Base-by-base conservation (phyloP, 2,329 filamentous ascomycete species). In the Dothideomycetes sp. region DNA sequence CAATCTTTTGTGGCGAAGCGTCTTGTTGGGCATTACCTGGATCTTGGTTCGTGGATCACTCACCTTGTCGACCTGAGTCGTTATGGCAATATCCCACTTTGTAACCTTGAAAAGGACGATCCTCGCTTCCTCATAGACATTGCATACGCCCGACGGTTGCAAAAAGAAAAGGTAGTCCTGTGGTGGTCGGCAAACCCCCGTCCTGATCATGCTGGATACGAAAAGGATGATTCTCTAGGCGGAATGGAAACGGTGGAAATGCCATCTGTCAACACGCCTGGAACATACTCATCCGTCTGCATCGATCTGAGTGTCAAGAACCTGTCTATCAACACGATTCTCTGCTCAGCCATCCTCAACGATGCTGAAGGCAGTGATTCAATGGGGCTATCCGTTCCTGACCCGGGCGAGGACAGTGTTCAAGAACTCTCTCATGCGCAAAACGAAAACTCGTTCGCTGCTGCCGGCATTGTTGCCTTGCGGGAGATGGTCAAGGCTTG, bases 401-500 rank as follows among this genome's bases (percentile, higher is more conserved):
- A 73, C 5, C 70, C 73, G 9, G 62, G 70, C 1, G 77, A 81
- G 41, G 73, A 79, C 19, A 69, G 65, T 0, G 58, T 69, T 2
- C 72, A 71, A 8, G 77, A 81, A 42, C 80, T 78, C 0, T 68
- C 73, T 0, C 36, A 40, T 8, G 32, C 32, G 3, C 74, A 94
- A 5, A 84, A 87, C 0, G 87, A 94, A 46, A 91, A 82, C 44
- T 85, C 89, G 0, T 98, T 98, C 57, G 81, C 89, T n/a, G 84
- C 86, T 36, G 87, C 89, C 3, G 85, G 87, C 40, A 84, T 96
- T 4, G 75, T 81, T 5, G 91, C 98, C 1, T 70, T 99, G 3
- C 81, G 91, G 11, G 93, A 96, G 52, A 95, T 99, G 88, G 91
- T 99, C 50, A 94, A 95, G 59, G 77, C 84, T 3, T 99, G 93